Conservation (phyloP, 768 basidiomycete genomes). For the Pleurotus salmoneostramineus region DNA sequence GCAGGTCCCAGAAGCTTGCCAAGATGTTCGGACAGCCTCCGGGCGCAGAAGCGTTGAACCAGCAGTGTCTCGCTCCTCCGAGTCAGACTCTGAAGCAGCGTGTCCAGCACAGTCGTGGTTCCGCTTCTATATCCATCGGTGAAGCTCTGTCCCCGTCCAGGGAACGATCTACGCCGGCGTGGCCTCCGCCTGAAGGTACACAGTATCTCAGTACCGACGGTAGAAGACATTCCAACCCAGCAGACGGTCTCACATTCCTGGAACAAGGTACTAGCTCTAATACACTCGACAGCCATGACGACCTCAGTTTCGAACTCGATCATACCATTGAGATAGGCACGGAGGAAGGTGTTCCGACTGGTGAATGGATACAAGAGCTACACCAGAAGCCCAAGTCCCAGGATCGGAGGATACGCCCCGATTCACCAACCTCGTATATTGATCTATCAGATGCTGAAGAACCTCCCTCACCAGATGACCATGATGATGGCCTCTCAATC, state of each 20-base stretch:
- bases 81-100: slow-evolving; percentile 5
- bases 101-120: slow-evolving; percentile 11
- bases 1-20: slow-evolving; percentile 74
- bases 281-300: not conserved
- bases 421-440: slow-evolving; percentile 51
- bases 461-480: slow-evolving; percentile 27
- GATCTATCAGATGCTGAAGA: slow-evolving; percentile 66
- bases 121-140: slow-evolving; percentile 20
- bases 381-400: not conserved
- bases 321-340: slow-evolving; percentile 8
- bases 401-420: slow-evolving; percentile 12
- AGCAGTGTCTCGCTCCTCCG: slow-evolving; percentile 10
- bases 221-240: slow-evolving; percentile 53
- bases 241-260: slow-evolving; percentile 39
- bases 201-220: slow-evolving; percentile 22
- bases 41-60: slow-evolving; percentile 36
- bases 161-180: slow-evolving; percentile 17
- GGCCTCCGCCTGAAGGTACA: slow-evolving; percentile 29
- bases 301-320: slow-evolving; percentile 14
- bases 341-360: slow-evolving; percentile 13
- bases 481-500: slow-evolving; percentile 15
- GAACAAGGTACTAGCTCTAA: slow-evolving; percentile 12
- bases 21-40: slow-evolving; percentile 76
- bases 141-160: slow-evolving; percentile 8
- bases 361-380: slow-evolving; percentile 15